Evolutionary conservation across 208 protist species (phyloP).

Genomic region (Trypanosoma conorhini): DNA sequence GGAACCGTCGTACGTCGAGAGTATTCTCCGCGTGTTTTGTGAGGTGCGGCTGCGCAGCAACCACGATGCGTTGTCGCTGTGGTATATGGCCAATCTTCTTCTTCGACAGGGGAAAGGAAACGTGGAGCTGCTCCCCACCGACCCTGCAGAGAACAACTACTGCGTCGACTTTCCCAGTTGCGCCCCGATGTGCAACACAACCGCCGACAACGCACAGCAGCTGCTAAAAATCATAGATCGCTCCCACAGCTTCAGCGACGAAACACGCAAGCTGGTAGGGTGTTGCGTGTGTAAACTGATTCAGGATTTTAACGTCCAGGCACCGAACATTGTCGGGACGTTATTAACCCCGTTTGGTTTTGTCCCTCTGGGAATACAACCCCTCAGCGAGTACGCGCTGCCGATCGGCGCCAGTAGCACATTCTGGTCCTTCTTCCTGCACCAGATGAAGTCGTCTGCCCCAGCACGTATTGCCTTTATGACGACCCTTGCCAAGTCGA

Average conservation of each 20-base stretch:
- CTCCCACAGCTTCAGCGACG: slow-evolving; percentile 77
- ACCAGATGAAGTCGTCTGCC: slow-evolving; percentile 84
- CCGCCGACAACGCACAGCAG: slow-evolving; percentile 87
- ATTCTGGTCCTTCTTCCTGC: slow-evolving; percentile 87
- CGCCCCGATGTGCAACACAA: slow-evolving; percentile 65
- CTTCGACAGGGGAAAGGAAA: slow-evolving; percentile 78
- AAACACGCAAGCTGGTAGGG: slow-evolving; percentile 86
- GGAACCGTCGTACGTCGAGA: slow-evolving; percentile 85
- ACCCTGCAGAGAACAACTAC: slow-evolving; percentile 87
- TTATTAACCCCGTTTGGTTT: slow-evolving; percentile 82
- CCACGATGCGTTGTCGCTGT: slow-evolving; percentile 87
- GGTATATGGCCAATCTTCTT: slow-evolving; percentile 88
- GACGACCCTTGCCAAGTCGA: slow-evolving; percentile 77
- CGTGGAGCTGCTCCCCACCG: slow-evolving; percentile 84
- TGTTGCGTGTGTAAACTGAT: slow-evolving; percentile 90
- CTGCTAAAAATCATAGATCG: slow-evolving; percentile 84
- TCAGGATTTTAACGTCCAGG: slow-evolving; percentile 91
- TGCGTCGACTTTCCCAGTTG: slow-evolving; percentile 78
- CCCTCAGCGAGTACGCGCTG: slow-evolving; percentile 76
- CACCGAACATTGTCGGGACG: slow-evolving; percentile 76
- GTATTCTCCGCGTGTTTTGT: slow-evolving; percentile 77
- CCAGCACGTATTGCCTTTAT: slow-evolving; percentile 86
- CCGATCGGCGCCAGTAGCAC: slow-evolving; percentile 79
- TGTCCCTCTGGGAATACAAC: slow-evolving; percentile 60
- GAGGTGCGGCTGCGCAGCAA: slow-evolving; percentile 80